These are phyloP conservation scores for Scleroderma citrinum DNA, from an alignment of 768 basidiomycete species.

Conservation along the genomic window DNA sequence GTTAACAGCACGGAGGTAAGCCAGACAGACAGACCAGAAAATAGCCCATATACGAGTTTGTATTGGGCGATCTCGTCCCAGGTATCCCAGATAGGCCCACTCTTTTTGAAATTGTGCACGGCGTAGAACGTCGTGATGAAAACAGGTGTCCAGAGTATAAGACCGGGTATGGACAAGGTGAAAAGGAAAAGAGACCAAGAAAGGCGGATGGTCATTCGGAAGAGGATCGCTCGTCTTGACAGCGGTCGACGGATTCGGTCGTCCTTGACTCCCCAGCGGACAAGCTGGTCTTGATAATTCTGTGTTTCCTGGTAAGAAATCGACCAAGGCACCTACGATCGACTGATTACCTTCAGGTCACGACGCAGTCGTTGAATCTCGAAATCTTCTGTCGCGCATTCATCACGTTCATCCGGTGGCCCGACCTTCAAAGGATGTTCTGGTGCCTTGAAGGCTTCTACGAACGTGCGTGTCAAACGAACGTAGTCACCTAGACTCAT, in stretches of 20 bases:
- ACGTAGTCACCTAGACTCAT: constrained; percentile 86
- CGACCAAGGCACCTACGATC: background rate
- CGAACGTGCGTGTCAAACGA: constrained; percentile 65
- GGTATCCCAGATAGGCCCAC: constrained; percentile 77
- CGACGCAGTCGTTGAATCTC: constrained; percentile 33
- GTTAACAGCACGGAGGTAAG: constrained; percentile 46
- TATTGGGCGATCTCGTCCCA: constrained; percentile 90
- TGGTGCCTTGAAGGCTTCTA: constrained; percentile 63
- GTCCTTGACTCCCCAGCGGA: constrained; percentile 69
- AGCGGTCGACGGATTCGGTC: constrained; percentile 74
- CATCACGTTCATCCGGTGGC: constrained; percentile 18
- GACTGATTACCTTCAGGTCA: constrained; percentile 53
- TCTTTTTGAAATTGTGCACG: constrained; percentile 72
- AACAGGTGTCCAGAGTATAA: constrained; percentile 78
- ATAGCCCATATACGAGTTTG: constrained; percentile 78
- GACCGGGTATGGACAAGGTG: constrained; percentile 64
- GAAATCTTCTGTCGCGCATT: constrained; percentile 18
- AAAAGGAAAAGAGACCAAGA: constrained; percentile 59
- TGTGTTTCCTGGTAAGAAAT: constrained; percentile 21
- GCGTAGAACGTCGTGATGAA: constrained; percentile 66
- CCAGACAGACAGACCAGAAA: constrained; percentile 71
- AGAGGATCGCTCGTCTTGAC: constrained; percentile 45
- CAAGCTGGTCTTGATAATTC: constrained; percentile 72
- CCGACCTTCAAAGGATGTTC: constrained; percentile 22
- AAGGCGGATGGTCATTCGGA: constrained; percentile 61